Evolutionary conservation across 116 monocot species (phyloP).

Genomic region (Phalaenopsis hybrid): DNA sequence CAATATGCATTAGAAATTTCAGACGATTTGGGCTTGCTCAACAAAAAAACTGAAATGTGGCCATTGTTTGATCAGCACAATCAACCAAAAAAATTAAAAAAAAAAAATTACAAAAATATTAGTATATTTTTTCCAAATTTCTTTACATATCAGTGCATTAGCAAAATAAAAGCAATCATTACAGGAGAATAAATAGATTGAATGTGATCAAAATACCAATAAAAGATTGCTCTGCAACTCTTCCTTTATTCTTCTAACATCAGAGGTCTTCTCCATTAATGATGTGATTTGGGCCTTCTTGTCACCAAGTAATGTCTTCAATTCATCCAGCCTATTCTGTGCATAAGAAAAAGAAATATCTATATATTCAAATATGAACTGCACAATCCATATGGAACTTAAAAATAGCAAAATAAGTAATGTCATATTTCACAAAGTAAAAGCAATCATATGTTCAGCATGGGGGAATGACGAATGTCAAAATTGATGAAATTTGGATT

Average conservation of each 20-base stretch:
- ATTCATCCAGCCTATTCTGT: slow-evolving; percentile 53
- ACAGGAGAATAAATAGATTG: neutral
- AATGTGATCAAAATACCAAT: slow-evolving; percentile 30
- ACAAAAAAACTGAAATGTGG: neutral
- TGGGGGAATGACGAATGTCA: too few species aligned
- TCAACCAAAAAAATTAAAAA: neutral
- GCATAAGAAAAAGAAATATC: slow-evolving; percentile 3
- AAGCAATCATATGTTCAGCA: neutral
- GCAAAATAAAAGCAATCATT: neutral
- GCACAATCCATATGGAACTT: neutral
- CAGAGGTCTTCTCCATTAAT: slow-evolving; percentile 77
- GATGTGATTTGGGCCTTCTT: slow-evolving; percentile 59
- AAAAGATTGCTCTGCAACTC: slow-evolving; percentile 67
- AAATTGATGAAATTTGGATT: neutral
- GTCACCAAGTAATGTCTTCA: slow-evolving; percentile 32
- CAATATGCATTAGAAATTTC: too few species aligned
- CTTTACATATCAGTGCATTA: neutral
- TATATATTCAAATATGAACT: neutral
- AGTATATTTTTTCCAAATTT: neutral
- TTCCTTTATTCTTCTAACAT: slow-evolving; percentile 67
- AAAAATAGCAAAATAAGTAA: neutral
- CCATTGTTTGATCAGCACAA: neutral
- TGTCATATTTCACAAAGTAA: neutral
- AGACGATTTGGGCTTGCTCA: too few species aligned
- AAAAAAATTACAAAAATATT: neutral